These are phyloP conservation scores for Knoxdaviesia proteae DNA, from an alignment of 2,329 filamentous ascomycete genomes.

Conservation along the genomic window DNA sequence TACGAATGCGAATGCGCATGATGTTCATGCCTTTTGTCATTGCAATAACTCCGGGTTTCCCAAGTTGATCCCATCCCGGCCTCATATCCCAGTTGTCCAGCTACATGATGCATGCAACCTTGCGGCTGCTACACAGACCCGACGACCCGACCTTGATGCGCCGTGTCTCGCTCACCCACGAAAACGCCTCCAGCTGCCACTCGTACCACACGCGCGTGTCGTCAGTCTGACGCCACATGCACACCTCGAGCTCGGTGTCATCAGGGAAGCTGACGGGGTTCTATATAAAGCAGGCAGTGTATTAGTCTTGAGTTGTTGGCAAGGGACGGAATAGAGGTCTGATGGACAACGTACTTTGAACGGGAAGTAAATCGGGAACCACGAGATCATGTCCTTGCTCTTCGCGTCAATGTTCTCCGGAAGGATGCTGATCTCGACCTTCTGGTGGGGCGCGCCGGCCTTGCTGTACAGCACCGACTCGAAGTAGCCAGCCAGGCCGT, in stretches of 20 bases:
- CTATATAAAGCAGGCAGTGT: conserved; percentile 20
- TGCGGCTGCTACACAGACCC: conserved; percentile 47
- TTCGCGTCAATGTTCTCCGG: conserved; percentile 81
- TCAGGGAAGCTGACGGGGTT: conserved; percentile 71
- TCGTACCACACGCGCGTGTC: conserved; percentile 97
- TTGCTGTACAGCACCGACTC: conserved; percentile 74
- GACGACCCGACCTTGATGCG: conserved; percentile 45
- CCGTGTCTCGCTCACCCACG: conserved; percentile 35
- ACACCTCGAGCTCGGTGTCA: conserved; percentile 67
- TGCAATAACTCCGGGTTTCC: no score
- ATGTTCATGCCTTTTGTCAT: no score
- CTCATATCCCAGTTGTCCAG: no score
- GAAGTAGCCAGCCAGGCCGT: conserved; percentile 87
- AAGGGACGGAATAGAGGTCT: background rate
- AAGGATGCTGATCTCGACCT: conserved; percentile 77
- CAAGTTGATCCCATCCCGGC: no score
- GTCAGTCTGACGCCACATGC: conserved; percentile 92
- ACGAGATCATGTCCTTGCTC: conserved; percentile 95
- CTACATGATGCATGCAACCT: conserved; percentile 52
- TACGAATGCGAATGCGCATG: no score
- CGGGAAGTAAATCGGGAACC: conserved; percentile 98
- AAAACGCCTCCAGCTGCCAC: conserved; percentile 80
- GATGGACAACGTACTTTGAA: conserved; percentile 45
- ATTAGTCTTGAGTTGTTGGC: background rate
- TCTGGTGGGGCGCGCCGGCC: conserved; percentile 17